A percentile compares a stretch with the other conserved stretches of the same genome.
Evolutionary conservation across 352 stramenopile genomes (phyloP).

Genomic region (Phytopythium vexans): DNA sequence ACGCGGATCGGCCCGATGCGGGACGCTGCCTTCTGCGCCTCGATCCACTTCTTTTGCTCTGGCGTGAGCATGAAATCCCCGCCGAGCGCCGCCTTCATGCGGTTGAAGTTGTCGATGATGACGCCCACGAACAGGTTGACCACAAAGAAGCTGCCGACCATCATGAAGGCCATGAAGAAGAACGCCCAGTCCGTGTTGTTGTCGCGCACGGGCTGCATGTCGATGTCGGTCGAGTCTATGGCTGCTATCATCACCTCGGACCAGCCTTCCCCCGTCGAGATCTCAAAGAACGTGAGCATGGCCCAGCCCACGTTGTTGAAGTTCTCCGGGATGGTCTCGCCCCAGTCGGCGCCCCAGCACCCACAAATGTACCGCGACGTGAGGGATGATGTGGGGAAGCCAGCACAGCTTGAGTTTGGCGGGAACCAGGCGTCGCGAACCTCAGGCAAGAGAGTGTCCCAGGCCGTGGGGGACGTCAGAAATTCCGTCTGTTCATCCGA

Average conservation of each 20-base stretch:
- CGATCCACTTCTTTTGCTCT: conserved; percentile 90
- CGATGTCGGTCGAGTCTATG: conserved; percentile 82
- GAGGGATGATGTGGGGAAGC: conserved; percentile 15
- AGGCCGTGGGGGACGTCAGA: conserved; percentile 35
- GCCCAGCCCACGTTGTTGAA: conserved; percentile 85
- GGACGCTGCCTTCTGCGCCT: conserved; percentile 69
- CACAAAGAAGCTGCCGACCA: conserved; percentile 92
- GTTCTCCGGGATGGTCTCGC: conserved; percentile 46
- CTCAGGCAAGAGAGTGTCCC: conserved; percentile 23
- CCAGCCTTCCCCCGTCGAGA: conserved; percentile 93
- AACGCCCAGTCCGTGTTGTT: conserved; percentile 72
- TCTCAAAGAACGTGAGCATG: conserved; percentile 90
- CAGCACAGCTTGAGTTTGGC: background rate
- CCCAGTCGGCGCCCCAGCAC: conserved; percentile 57
- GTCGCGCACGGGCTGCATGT: conserved; percentile 91
- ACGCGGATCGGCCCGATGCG: conserved; percentile 60
- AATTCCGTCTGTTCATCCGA: conserved; percentile 37
- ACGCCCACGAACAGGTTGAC: conserved; percentile 94
- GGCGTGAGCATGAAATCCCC: conserved; percentile 83
- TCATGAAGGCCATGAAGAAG: conserved; percentile 91
- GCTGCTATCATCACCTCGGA: conserved; percentile 89
- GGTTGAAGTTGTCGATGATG: conserved; percentile 94
- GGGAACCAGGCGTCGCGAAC: too few species aligned
- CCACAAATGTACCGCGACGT: conserved; percentile 73
- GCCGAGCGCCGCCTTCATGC: conserved; percentile 79